Evolutionary conservation across 2,329 filamentous ascomycete genomes (phyloP).

Genomic region (Trichoderma cornu-damae): DNA sequence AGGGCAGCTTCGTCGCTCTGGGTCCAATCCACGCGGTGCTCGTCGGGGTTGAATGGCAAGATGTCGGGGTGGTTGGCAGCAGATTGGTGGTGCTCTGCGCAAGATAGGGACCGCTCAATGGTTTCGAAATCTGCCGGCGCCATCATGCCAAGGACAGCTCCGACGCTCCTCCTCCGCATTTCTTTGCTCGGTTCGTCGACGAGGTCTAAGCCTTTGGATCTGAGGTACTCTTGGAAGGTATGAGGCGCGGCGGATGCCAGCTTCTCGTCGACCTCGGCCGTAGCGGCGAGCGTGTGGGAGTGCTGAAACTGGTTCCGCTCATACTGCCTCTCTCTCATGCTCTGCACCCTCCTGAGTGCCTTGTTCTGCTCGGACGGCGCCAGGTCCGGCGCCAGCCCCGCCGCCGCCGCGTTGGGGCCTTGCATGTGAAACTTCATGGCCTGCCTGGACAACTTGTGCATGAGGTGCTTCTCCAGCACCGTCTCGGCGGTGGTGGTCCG

Average conservation of each 20-base stretch:
- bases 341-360: constrained; percentile 36
- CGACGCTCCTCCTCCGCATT: constrained; percentile 36
- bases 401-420: constrained; percentile 25
- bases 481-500: constrained; percentile 46
- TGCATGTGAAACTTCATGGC: constrained; percentile 40
- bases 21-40: constrained; percentile 52
- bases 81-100: constrained; percentile 1
- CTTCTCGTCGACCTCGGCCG: constrained; percentile 31
- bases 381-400: constrained; percentile 25
- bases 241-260: constrained; percentile 20
- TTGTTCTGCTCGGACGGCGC: constrained; percentile 34
- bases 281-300: constrained; percentile 34
- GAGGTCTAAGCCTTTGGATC: not conserved
- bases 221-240: constrained; percentile 10
- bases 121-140: not conserved
- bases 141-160: constrained; percentile 29
- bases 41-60: constrained; percentile 23
- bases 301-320: constrained; percentile 44
- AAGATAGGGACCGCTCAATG: not conserved
- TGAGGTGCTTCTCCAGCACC: constrained; percentile 33
- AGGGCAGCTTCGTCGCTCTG: constrained; percentile 47
- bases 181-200: constrained; percentile 9
- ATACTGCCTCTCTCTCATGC: constrained; percentile 35
- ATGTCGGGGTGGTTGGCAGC: constrained; percentile 25
- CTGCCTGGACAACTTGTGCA: constrained; percentile 42